A percentile compares a stretch with the other conserved stretches of the same genome.
These are phyloP conservation scores for Exophiala viscosa DNA, from an alignment of 2,329 filamentous ascomycete species.

Conservation along the genomic window DNA sequence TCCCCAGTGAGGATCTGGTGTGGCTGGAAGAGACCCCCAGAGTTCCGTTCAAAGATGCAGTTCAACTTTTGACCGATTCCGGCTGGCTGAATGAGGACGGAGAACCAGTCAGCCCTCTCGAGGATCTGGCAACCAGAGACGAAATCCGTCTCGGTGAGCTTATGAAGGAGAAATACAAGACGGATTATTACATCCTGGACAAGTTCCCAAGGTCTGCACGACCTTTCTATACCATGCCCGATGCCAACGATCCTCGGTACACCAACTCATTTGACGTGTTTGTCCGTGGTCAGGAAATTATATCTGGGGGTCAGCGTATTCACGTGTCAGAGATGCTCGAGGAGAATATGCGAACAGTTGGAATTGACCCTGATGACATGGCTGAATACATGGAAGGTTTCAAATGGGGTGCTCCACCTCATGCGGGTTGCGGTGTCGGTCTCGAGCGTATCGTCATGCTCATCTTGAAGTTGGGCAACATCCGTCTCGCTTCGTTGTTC, in stretches of 20 bases:
- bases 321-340: constrained; percentile 73
- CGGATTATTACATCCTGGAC: constrained; percentile 91
- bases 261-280: constrained; percentile 97
- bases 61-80: constrained; percentile 74
- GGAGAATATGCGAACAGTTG: constrained; percentile 69
- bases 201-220: constrained; percentile 82
- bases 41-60: constrained; percentile 73
- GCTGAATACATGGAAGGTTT: constrained; percentile 87
- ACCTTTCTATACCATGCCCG: constrained; percentile 88
- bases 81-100: constrained; percentile 76
- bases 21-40: constrained; percentile 83
- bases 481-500: constrained; percentile 82
- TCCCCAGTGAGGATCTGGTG: constrained; percentile 79
- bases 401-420: constrained; percentile 81
- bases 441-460: constrained; percentile 85
- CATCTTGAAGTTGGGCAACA: constrained; percentile 80
- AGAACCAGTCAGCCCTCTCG: constrained; percentile 63
- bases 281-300: constrained; percentile 85
- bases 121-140: constrained; percentile 79
- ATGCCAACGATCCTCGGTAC: constrained; percentile 65
- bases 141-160: constrained; percentile 82
- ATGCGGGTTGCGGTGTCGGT: constrained; percentile 85
- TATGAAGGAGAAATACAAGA: constrained; percentile 79
- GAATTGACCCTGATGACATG: constrained; percentile 77
- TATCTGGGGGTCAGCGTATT: constrained; percentile 89